Conservation (phyloP, 1,284 basidiomycete genomes). For the Hymenochaete sp. region DNA sequence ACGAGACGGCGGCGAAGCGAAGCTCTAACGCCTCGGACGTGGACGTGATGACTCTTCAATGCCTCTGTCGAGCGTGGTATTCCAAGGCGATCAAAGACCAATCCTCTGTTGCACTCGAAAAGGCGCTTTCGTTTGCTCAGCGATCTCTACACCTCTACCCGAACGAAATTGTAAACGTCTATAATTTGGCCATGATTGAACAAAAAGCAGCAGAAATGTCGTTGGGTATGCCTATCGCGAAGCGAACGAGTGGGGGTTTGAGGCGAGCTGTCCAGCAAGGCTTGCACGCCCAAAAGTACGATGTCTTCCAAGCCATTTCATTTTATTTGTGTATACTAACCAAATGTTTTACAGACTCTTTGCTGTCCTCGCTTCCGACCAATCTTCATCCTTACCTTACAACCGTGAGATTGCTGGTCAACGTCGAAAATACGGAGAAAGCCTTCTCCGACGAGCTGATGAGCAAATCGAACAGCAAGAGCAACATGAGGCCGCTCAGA, state of each 20-base stretch:
- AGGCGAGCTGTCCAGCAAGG: conserved; percentile 72
- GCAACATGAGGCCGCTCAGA: conserved; percentile 65
- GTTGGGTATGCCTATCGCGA: conserved; percentile 60
- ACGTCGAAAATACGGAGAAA: conserved; percentile 79
- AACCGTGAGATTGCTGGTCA: conserved; percentile 81
- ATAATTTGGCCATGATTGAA: conserved; percentile 95
- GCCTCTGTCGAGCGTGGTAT: conserved; percentile 85
- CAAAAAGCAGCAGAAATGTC: conserved; percentile 90
- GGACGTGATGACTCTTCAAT: conserved; percentile 65
- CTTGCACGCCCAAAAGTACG: conserved; percentile 80
- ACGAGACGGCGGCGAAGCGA: conserved; percentile 79
- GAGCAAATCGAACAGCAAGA: conserved; percentile 69
- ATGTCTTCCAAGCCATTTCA: conserved; percentile 10
- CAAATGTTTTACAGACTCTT: conserved; percentile 51
- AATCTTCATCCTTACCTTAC: conserved; percentile 68
- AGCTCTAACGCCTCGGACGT: conserved; percentile 51
- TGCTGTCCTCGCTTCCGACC: conserved; percentile 69
- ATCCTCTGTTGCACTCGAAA: conserved; percentile 70
- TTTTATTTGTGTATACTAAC: not conserved
- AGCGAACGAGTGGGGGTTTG: conserved; percentile 74
- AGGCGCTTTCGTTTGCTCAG: conserved; percentile 73
- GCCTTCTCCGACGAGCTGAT: conserved; percentile 70
- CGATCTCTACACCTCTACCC: conserved; percentile 79
- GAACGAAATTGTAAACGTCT: conserved; percentile 78
- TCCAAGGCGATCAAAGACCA: conserved; percentile 85